These are phyloP conservation scores for Moniliophthora roreri DNA, from an alignment of 1,284 basidiomycete species.

Conservation along the genomic window DNA sequence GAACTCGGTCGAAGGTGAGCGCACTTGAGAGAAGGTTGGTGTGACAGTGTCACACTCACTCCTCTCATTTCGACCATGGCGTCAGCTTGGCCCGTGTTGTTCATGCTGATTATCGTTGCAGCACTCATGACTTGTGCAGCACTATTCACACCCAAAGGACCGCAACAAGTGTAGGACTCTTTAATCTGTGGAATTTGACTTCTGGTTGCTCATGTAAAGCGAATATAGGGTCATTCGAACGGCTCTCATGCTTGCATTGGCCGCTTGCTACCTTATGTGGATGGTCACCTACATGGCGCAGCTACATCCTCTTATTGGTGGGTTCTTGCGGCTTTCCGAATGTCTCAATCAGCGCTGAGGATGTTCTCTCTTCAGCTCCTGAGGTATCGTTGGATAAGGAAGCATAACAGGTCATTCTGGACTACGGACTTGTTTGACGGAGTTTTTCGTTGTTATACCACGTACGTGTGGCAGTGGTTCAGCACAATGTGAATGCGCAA, in stretches of 20 bases:
- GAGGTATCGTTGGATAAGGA: background rate
- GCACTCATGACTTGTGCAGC: conserved; percentile 68
- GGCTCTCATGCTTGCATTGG: conserved; percentile 70
- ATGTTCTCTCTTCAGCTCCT: background rate
- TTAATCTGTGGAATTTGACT: background rate
- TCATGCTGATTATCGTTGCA: conserved; percentile 54
- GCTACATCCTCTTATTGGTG: conserved; percentile 85
- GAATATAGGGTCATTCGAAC: conserved; percentile 75
- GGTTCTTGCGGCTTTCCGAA: conserved; percentile 22
- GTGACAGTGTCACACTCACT: too few relatives aligned
- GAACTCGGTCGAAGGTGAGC: too few relatives aligned
- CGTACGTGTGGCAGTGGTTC: too few relatives aligned
- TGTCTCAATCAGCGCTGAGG: background rate
- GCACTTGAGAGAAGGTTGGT: too few relatives aligned
- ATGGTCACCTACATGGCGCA: conserved; percentile 92
- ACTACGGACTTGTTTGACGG: too few relatives aligned
- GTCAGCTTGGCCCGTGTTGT: conserved; percentile 12
- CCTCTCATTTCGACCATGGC: conserved; percentile 6
- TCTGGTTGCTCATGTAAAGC: conserved; percentile 6
- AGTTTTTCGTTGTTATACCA: too few relatives aligned
- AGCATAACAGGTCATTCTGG: background rate
- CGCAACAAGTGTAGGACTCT: conserved; percentile 79
- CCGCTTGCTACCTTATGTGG: conserved; percentile 93
- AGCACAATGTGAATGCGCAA: too few relatives aligned
- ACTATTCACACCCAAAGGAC: conserved; percentile 79